Evolutionary conservation across 768 basidiomycete species (phyloP), one percentile per base, ranked within the genome.

Genomic region (Termitomyces sp.): DNA sequence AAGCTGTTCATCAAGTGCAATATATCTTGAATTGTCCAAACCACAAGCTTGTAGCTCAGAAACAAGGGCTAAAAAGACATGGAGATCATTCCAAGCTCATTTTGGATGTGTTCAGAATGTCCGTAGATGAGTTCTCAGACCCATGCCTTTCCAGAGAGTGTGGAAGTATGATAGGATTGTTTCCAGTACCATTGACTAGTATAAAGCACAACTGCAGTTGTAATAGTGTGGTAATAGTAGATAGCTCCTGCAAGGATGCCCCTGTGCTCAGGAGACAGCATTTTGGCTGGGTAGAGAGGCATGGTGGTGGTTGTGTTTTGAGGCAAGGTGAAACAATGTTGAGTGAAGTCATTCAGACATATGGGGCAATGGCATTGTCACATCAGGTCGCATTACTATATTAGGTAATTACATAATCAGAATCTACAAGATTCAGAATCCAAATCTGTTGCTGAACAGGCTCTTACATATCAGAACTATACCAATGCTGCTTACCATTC

Each of bases 1-100:
- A 32, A 66, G 13, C 39, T 66, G 61, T 54, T 70, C 68, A 36
- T 69, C 61, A 2, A 68, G 54, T 5, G 22, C 27, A 25, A 69
- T 64, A 54, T 50, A 51, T 3, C 64, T 60, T n/a, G 67, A 60
- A 57, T 69, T 68, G 7, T 13, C 20, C 49, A 65, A 66, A 1
- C 48, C 40, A 44, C 68, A 39, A 11, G 13, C 13, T 29, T n/a
- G n/a, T 20, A 56, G 36, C 22, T 57, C 51, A 18, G 39, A 9
- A 7, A 54, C 39, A 16, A 59, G 45, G 15, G 42, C 58, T 43
- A 23, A 20, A 39, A 59, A 59, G n/a, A 59, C 55, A 46, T 54
- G 50, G 7, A 38, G 35, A 51, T 51, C 50, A 51, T 51, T 13
- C 36, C 50, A 23, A 42, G 20, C 9, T 42, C 18, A 22, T 25